These are phyloP conservation scores for Phaeophleospora eucalypticola DNA, from an alignment of 2,329 filamentous ascomycete genomes.

Conservation along the genomic window DNA sequence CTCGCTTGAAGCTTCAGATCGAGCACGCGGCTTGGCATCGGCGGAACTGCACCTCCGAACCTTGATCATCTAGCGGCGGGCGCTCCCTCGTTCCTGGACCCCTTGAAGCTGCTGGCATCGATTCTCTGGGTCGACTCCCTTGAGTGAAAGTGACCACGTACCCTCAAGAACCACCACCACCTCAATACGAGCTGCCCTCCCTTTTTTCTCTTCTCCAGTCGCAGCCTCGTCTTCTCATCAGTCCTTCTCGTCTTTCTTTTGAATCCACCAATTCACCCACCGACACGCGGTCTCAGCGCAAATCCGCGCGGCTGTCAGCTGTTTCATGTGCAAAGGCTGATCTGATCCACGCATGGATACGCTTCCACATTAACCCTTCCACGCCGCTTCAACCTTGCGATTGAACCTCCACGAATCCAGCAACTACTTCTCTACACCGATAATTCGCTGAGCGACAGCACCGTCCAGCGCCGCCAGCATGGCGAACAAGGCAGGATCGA, in stretches of 20 bases:
- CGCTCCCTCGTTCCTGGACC: background rate
- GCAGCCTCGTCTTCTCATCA: too few relatives aligned
- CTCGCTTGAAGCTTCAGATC: background rate
- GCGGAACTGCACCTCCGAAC: background rate
- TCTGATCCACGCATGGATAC: slow-evolving; percentile 6
- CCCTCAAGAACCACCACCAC: background rate
- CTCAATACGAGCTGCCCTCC: background rate
- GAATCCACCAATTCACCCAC: background rate
- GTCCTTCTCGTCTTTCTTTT: slow-evolving; percentile 9
- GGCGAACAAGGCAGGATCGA: slow-evolving; percentile 14
- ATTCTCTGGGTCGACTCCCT: too few relatives aligned
- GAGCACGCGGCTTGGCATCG: background rate
- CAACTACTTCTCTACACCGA: too few relatives aligned
- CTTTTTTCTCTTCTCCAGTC: slow-evolving; percentile 2
- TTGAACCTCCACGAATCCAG: too few relatives aligned
- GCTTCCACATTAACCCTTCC: too few relatives aligned
- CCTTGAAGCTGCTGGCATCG: background rate
- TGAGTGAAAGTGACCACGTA: slow-evolving; percentile 8
- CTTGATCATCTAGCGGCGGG: background rate
- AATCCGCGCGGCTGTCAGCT: background rate
- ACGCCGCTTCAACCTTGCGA: background rate
- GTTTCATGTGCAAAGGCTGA: background rate
- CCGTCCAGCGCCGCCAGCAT: slow-evolving; percentile 10
- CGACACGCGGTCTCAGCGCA: background rate
- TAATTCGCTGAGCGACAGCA: background rate